Conservation (phyloP, 2,329 filamentous ascomycete genomes). For the Phaeophleospora eucalypticola region DNA sequence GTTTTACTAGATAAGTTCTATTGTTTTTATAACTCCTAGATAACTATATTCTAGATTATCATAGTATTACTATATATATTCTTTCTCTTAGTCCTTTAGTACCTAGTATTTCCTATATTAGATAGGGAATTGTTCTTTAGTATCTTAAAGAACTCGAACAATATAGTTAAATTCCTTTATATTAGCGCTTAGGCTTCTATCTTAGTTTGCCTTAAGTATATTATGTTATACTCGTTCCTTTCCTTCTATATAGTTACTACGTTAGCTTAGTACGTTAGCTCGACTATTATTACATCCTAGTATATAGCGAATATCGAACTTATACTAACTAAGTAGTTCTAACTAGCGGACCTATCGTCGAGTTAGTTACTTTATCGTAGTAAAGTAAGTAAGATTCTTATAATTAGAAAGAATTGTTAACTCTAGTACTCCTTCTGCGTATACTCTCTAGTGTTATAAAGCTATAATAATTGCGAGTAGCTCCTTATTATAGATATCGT, state of each 20-base stretch:
- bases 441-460: conserved; percentile 1
- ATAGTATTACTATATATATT: conserved; percentile 16
- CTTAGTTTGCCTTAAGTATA: neutral
- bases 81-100: conserved; percentile 3
- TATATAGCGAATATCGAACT: conserved; percentile 2
- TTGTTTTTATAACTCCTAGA: neutral
- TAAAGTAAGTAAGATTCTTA: neutral
- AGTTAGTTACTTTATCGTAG: neutral
- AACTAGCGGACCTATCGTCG: neutral
- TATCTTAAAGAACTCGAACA: conserved; percentile 7
- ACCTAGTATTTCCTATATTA: conserved; percentile 10
- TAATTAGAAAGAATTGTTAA: neutral
- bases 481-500: conserved; percentile 8
- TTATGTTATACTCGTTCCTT: conserved; percentile 2
- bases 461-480: neutral
- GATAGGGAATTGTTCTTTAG: conserved; percentile 9
- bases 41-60: conserved; percentile 8
- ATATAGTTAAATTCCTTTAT: conserved; percentile 6
- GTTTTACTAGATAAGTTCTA: neutral
- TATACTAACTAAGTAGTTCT: conserved; percentile 2
- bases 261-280: neutral
- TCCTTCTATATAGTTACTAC: conserved; percentile 2
- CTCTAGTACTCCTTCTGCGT: neutral
- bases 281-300: neutral
- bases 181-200: neutral